Evolutionary conservation across 139 green algal genomes (phyloP).

Genomic region (Klebsormidium nitens): DNA sequence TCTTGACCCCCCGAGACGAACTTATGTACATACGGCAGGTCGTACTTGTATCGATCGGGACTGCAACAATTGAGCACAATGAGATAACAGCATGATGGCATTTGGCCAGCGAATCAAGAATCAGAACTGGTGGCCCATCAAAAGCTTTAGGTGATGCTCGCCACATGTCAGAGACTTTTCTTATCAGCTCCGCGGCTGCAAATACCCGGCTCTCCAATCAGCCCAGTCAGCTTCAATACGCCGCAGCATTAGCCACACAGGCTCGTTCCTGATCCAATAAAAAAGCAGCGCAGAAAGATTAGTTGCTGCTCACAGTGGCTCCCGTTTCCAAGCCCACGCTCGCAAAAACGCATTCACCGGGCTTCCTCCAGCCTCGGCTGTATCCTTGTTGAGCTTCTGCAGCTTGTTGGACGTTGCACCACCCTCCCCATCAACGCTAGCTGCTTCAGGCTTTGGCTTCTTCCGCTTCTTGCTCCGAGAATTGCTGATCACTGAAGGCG

Average conservation of each 20-base stretch:
- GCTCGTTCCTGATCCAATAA: too few relatives aligned
- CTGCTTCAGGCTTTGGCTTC: too few relatives aligned
- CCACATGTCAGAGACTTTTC: neutral
- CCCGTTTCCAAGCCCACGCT: slow-evolving; percentile 17
- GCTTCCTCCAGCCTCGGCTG: too few relatives aligned
- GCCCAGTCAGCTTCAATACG: too few relatives aligned
- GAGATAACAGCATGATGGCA: neutral
- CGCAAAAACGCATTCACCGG: slow-evolving; percentile 21
- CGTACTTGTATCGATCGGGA: slow-evolving; percentile 13
- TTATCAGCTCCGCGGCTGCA: neutral
- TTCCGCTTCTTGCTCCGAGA: too few relatives aligned
- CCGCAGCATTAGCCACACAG: too few relatives aligned
- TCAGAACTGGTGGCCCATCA: neutral
- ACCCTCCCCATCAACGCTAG: too few relatives aligned
- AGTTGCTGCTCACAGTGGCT: slow-evolving; percentile 4
- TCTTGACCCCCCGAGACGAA: neutral
- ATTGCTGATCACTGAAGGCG: too few relatives aligned
- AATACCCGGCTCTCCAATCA: neutral
- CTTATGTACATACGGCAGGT: slow-evolving; percentile 10
- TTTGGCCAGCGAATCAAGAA: neutral
- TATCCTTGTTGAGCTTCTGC: too few relatives aligned
- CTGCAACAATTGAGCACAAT: slow-evolving; percentile 8
- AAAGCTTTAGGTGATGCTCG: neutral
- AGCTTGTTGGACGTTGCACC: too few relatives aligned
- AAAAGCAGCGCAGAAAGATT: neutral